A percentile compares a stretch with the other conserved stretches of the same genome.
Evolutionary conservation across 208 protist species (phyloP).

Genomic region (Acanthamoeba lenticulata): DNA sequence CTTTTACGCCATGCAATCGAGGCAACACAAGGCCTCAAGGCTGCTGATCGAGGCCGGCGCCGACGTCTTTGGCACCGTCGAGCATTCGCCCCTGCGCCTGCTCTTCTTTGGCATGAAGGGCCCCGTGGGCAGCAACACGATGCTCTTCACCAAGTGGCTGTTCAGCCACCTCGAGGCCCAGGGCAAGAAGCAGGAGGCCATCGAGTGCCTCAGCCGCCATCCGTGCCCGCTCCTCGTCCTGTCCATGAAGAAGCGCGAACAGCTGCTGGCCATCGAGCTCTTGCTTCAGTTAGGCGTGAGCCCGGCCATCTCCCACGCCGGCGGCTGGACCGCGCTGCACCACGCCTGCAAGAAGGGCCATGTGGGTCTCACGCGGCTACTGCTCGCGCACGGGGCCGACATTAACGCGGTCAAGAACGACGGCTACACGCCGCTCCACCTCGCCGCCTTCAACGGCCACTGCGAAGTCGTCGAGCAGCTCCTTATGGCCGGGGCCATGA

Average conservation of each 20-base stretch:
- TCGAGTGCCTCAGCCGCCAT: background rate
- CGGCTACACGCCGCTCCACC: background rate
- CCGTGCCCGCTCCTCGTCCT: background rate
- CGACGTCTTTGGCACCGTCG: background rate
- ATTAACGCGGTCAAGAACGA: background rate
- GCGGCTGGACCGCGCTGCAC: background rate
- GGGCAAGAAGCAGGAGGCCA: background rate
- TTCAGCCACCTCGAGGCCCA: background rate
- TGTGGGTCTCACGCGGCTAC: background rate
- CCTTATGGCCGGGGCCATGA: background rate
- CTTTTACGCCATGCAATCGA: background rate
- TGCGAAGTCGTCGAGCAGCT: background rate
- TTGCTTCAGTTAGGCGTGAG: background rate
- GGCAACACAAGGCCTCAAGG: background rate
- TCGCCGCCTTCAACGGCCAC: background rate
- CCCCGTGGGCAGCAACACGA: background rate
- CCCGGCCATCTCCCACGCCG: background rate
- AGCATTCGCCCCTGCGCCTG: background rate
- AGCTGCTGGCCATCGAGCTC: background rate
- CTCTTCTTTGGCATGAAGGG: background rate
- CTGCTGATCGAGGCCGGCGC: background rate
- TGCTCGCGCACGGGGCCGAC: background rate
- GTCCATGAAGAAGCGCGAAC: background rate
- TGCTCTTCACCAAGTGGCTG: background rate
- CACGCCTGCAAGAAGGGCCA: background rate